Evolutionary conservation across 371 early-diverging fungal genomes (phyloP), one percentile per base, ranked within the genome.

Genomic region (Coemansia sp.): DNA sequence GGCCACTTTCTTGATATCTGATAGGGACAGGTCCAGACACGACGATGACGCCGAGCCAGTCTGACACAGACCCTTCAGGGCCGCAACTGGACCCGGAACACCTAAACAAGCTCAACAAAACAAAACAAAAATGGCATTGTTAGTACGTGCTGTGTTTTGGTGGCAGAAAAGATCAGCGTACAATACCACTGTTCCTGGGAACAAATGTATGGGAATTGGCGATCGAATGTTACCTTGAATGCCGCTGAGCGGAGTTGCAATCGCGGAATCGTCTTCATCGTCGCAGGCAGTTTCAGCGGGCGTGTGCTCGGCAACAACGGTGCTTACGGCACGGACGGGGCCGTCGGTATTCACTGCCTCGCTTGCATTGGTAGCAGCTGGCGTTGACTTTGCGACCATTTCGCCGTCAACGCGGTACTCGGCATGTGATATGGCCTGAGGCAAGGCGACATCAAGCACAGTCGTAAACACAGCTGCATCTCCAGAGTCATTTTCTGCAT

Each of bases 11-110:
- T 70, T 48, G 34, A 74, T 60, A 29, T 74, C 74, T 11, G 74
- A 70, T 21, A 74, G 67, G 13, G 67, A 47, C 26, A 74, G 67
- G 56, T 74, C 74, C 18, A 66, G 54, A 24, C 71, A 74, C 16
- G 74, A 66, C 4, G 74, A 74, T 11, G 37, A 53, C 5, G 74
- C 74, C 50, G 74, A 70, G 16, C 66, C 66, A 14, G 52, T 29
- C 39, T 66, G 63, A 40, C 52, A 59, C 14, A 63, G 59, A 6
- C 50, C 66, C 42, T 52, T 66, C 18, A 66, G 42, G 7, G 59
- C 65, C 16, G 65, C 56, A 22, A 65, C 53, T 5, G 66, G 54
- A 2, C 58, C 73, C 6, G 69, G 55, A 4, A 45, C 39, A 59
- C 53, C 34, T 48, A 45, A 22, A 3, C 45, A 40, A 53, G 5